Evolutionary conservation across 169 alveolate genomes (phyloP), one percentile per base, ranked within the genome.

Genomic region (Babesia microti): DNA sequence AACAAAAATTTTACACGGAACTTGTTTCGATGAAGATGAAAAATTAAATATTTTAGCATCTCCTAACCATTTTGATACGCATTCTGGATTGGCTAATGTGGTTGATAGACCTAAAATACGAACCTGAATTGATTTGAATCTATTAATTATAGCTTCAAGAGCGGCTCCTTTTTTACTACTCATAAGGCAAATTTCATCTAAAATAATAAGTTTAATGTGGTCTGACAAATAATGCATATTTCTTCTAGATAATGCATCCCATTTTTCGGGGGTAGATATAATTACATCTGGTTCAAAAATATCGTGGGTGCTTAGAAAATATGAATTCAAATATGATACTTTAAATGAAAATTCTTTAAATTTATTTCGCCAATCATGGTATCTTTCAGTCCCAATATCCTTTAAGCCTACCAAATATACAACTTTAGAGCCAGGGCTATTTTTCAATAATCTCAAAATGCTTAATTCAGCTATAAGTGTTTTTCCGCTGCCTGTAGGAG

Each of bases 401-500:
- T 97, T 97, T 70, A 97, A 81, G 2, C 99, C 99, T 5, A 98
- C 98, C 23, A 97, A 88, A 75, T 94, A 96, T 35, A 96, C 89
- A 30, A 93, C 88, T 76, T 91, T 89, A 41, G 79, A 59, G 11
- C 66, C 67, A 12, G 94, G 93, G 6, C 53, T 41, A 18, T 52
- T 50, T 23, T 75, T 60, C 67, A 92, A 83, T 14, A 85, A 81
- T 49, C 97, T 72, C 29, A 91, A 78, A 53, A 93, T 90, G 14
- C 97, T 93, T 15, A 96, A 75, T 74, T 96, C 99, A 6, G 98
- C 96, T 66, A 91, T 88, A 26, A 90, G 89, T 11, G 99, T 94
- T 76, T 95, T 94, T 19, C 99, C 99, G 24, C 95, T 84, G 21
- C 98, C 98, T n/a, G 99, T 97, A 0, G 99, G 99, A n/a, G 99